phyloP scores from a whole-genome alignment of 352 stramenopile species.

The Phytophthora fragariaefolia region DNA sequence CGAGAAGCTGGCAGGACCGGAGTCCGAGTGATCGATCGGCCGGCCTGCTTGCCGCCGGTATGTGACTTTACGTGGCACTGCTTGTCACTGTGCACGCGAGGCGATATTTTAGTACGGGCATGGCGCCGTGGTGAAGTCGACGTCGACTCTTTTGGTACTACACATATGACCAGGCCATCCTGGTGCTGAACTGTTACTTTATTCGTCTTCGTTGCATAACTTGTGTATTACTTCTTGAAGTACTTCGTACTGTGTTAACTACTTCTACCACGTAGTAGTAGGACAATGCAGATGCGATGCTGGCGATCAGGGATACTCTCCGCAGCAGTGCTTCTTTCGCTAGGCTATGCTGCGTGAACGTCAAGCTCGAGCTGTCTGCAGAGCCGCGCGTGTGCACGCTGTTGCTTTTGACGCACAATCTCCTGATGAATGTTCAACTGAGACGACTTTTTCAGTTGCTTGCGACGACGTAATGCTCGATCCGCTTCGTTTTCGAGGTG shows the following conservation, averaged over 20 bases:
- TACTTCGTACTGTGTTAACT: not conserved
- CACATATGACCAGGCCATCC: not conserved
- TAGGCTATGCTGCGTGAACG: constrained; percentile 16
- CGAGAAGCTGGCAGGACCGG: constrained; percentile 21
- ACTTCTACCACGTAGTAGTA: too few relatives aligned
- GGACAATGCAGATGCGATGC: too few relatives aligned
- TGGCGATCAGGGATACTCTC: too few relatives aligned
- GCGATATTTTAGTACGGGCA: too few relatives aligned
- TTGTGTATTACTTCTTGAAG: not conserved
- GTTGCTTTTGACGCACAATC: constrained; percentile 55
- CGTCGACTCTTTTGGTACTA: not conserved
- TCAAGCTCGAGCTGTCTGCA: constrained; percentile 20
- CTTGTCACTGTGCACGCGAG: not conserved
- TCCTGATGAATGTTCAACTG: constrained; percentile 70
- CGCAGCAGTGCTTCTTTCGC: too few relatives aligned
- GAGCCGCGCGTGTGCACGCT: constrained; percentile 33
- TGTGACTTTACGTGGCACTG: not conserved
- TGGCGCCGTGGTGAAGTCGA: not conserved
- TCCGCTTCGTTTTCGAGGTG: constrained; percentile 63
- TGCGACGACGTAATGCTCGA: constrained; percentile 55
- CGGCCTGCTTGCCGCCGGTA: not conserved
- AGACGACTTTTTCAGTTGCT: constrained; percentile 59
- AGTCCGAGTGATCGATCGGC: constrained; percentile 5
- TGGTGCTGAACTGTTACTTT: not conserved
- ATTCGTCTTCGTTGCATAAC: not conserved